Base-by-base conservation (phyloP, 2,329 filamentous ascomycete genomes). In the Fusarium sp. region DNA sequence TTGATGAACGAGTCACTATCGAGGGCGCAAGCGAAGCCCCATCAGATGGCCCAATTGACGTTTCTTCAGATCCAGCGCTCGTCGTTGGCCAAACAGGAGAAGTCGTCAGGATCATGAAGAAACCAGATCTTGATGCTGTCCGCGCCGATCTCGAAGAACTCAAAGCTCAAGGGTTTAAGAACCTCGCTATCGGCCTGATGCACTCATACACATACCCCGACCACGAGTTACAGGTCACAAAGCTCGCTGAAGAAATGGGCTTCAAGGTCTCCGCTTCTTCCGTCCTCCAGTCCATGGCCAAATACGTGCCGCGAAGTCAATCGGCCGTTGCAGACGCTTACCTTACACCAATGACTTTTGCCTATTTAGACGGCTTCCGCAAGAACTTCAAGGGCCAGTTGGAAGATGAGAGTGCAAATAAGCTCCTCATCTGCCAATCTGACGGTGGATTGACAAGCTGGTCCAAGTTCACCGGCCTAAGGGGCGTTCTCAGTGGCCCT, bases 1-100 rank as follows among this genome's bases (percentile, higher is more conserved):
- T 94, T n/a, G 90, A 93, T 58, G 92, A 94, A 82, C 84, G 92
- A 38, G 90, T 94, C 8, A 93, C 92, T 0, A 81, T 94, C 52
- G 92, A 94, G 72, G 91, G 93, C 70, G 93, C 92, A 71, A 89
- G 91, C 0, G 91, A 94, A 76, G 90, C 94, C 64, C 92, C 92
- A 0, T 83, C 87, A 44, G 70, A 75, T 1, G 89, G 88, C 1
- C 80, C 87, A 4, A 85, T 85, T 4, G 79, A 84, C 20, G 78
- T 86, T 38, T 49, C 58, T 1, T 68, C 71, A 42, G 83, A 85
- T 2, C 82, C 87, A n/a, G 78, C 92, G 3, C 85, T 97, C 2
- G 88, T 93, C 7, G 85, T 85, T 35, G 92, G 91, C 4, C 82
- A 93, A 15, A 91, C 90, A 0, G 90, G 91, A 1, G 92, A 94